phyloP scores from a whole-genome alignment of 169 alveolate genomes.

The Neospora caninum region DNA sequence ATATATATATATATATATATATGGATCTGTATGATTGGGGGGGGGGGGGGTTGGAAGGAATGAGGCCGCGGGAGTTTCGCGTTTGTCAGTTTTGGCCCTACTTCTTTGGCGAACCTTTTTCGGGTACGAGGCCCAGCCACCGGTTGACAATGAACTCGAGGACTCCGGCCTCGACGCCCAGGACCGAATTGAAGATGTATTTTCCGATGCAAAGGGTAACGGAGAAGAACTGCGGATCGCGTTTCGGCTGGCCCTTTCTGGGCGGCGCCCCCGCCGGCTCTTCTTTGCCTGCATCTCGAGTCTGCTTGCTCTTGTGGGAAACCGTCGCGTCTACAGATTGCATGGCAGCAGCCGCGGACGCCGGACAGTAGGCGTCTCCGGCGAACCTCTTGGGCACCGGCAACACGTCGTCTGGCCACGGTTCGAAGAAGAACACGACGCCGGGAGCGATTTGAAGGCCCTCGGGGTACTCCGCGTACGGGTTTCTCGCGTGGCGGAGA shows the following conservation, averaged over 20 bases:
- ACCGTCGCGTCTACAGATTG: not conserved
- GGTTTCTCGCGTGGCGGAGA: slow-evolving; percentile 21
- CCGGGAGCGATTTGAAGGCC: slow-evolving; percentile 45
- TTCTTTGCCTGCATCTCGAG: not conserved
- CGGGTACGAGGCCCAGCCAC: slow-evolving; percentile 26
- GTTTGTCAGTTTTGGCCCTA: no score
- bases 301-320: not conserved
- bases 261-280: not conserved
- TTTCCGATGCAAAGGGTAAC: slow-evolving; percentile 49
- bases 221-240: slow-evolving; percentile 11
- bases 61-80: no score
- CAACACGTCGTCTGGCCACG: slow-evolving; percentile 36
- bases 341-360: not conserved
- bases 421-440: slow-evolving; percentile 35
- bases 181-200: slow-evolving; percentile 6
- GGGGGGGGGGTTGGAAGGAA: no score
- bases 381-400: slow-evolving; percentile 6
- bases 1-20: not conserved
- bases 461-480: slow-evolving; percentile 46
- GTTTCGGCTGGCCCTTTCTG: not conserved
- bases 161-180: slow-evolving; percentile 23
- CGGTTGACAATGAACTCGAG: slow-evolving; percentile 1
- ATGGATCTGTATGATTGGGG: no score
- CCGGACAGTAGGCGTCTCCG: not conserved
- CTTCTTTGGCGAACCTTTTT: not conserved